Evolutionary conservation across 495 filamentous ascomycete genomes (phyloP).

Genomic region (Podospora fimiseda): DNA sequence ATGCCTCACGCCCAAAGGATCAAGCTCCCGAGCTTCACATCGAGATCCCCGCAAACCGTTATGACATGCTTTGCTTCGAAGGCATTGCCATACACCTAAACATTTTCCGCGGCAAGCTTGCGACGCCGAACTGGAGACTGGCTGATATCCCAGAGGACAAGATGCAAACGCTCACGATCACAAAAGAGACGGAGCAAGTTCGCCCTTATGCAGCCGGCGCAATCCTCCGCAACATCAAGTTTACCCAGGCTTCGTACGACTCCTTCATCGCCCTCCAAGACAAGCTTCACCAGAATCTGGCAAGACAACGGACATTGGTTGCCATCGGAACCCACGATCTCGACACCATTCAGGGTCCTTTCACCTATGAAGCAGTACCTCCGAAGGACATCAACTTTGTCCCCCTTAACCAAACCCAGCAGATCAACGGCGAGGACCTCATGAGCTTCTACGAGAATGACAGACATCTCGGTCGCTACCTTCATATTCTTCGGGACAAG

Average conservation of each 20-base stretch:
- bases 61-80: slow-evolving; percentile 98
- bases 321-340: slow-evolving; percentile 97
- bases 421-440: slow-evolving; percentile 80
- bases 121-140: slow-evolving; percentile 71
- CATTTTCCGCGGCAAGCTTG: slow-evolving; percentile 73
- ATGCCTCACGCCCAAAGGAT: slow-evolving; percentile 58
- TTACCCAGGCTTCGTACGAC: slow-evolving; percentile 84
- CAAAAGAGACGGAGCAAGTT: slow-evolving; percentile 70
- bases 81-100: slow-evolving; percentile 90
- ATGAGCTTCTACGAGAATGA: slow-evolving; percentile 96
- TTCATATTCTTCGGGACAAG: slow-evolving; percentile 89
- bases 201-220: slow-evolving; percentile 82
- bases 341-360: slow-evolving; percentile 88
- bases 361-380: slow-evolving; percentile 88
- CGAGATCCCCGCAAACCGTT: slow-evolving; percentile 97
- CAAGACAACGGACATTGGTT: slow-evolving; percentile 84
- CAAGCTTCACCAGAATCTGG: slow-evolving; percentile 95
- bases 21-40: slow-evolving; percentile 93
- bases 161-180: slow-evolving; percentile 71
- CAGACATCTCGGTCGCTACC: slow-evolving; percentile 69
- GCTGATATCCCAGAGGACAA: slow-evolving; percentile 64
- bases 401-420: slow-evolving; percentile 82
- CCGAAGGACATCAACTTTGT: slow-evolving; percentile 89
- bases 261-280: slow-evolving; percentile 98
- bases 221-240: slow-evolving; percentile 82